A percentile compares a stretch with the other conserved stretches of the same genome.
phyloP scores from a whole-genome alignment of 2,329 filamentous ascomycete species.

The Pseudogymnoascus sp. region DNA sequence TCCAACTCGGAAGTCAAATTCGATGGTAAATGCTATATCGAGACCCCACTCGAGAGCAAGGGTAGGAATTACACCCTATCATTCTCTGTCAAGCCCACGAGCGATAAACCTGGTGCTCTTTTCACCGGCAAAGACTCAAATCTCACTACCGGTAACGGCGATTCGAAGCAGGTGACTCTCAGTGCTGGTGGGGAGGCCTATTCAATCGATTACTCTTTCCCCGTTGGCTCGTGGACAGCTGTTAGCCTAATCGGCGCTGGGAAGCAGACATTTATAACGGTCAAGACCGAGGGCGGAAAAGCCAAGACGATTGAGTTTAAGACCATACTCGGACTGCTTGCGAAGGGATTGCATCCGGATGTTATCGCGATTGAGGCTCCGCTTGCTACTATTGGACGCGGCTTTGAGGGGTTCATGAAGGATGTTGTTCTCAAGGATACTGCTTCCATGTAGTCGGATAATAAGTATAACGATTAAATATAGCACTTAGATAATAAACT shows the following conservation, averaged over 20 bases:
- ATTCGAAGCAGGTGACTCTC: slow-evolving; percentile 32
- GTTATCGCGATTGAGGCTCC: slow-evolving; percentile 23
- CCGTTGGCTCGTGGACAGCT: slow-evolving; percentile 32
- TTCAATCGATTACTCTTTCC: slow-evolving; percentile 35
- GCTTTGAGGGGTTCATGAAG: slow-evolving; percentile 19
- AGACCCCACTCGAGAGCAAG: slow-evolving; percentile 44
- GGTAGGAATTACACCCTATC: slow-evolving; percentile 50
- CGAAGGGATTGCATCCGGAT: slow-evolving; percentile 19
- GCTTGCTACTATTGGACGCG: slow-evolving; percentile 17
- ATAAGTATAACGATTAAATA: not conserved
- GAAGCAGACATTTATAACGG: slow-evolving; percentile 30
- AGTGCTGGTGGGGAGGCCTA: slow-evolving; percentile 34
- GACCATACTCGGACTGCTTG: slow-evolving; percentile 16
- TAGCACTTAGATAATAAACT: not conserved
- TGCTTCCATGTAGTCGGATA: not conserved
- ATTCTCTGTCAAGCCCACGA: slow-evolving; percentile 34
- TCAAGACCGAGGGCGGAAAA: slow-evolving; percentile 12
- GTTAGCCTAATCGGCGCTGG: slow-evolving; percentile 31
- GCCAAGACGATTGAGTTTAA: slow-evolving; percentile 17
- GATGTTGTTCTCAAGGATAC: slow-evolving; percentile 12
- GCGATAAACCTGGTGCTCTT: slow-evolving; percentile 32
- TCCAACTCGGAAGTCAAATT: slow-evolving; percentile 29
- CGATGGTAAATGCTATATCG: slow-evolving; percentile 34
- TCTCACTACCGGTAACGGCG: slow-evolving; percentile 31
- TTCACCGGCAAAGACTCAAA: slow-evolving; percentile 38